Base-by-base conservation (phyloP, 2,329 filamentous ascomycete species). In the Zymoseptoria crescenta region DNA sequence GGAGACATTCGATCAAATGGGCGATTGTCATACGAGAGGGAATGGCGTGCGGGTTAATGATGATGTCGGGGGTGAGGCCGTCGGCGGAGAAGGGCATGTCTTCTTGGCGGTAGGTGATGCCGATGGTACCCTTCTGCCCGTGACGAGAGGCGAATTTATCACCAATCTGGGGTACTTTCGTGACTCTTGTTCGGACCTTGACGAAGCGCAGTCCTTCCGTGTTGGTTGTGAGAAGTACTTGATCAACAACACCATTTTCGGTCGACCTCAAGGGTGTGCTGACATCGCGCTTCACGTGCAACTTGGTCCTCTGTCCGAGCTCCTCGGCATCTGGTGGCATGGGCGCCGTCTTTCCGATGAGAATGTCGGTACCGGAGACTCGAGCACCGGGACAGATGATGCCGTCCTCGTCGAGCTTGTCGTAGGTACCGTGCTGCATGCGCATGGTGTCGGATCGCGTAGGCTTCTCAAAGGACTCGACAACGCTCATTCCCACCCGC, bases 11-110 rank as follows among this genome's bases (percentile, higher is more conserved):
- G 74, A 99, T 96, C 84, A 99, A 92, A 82, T 99, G 94, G 69
- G 94, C 94, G 86, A 99, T 99, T 2, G 95, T 99, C 94, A 99
- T 99, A 84, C 94, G 94, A 57, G 94, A 99, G 0, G 94, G 94
- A 83, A 99, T 99, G 72, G 94, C 95, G 82, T 99, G 94, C 1
- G 94, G 94, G 76, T 99, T 99, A 81, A 99, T 97, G 75, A 99
- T 96, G 64, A 99, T 82, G 75, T 99, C 95, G 0, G 95, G 94
- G 0, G 88, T 88, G 56, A 99, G 83, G 69, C 95, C 94, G 73
- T 97, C 91, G 45, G 86, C 81, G 2, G 91, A 94, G 75, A 99
- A 99, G 0, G 95, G 95, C 95, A 99, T 99, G 72, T 99, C 95
- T 75, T 99, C 94, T 69, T 96, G 90, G 54, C 93, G 86, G 76